A percentile compares a stretch with the other conserved stretches of the same genome.
Conservation (phyloP, 2,329 filamentous ascomycete species). For the Colletotrichum nymphaeae region DNA sequence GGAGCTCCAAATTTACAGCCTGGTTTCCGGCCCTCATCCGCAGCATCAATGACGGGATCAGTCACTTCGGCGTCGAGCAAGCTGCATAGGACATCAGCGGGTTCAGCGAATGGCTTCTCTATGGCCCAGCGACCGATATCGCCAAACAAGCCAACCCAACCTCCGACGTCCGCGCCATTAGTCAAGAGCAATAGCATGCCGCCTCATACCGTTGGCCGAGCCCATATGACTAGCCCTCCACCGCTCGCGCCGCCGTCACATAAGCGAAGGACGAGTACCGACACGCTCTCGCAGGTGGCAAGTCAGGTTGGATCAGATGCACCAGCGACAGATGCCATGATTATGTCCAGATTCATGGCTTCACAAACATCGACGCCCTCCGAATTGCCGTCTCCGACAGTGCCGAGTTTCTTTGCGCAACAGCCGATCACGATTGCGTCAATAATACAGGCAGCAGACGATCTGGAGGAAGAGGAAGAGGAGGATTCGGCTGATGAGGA, state of each 20-base stretch:
- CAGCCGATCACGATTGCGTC: conserved; percentile 63
- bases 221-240: conserved; percentile 50
- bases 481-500: conserved; percentile 39
- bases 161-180: conserved; percentile 8
- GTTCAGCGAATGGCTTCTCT: conserved; percentile 38
- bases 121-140: conserved; percentile 59
- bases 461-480: conserved; percentile 45
- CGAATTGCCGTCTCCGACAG: conserved; percentile 50
- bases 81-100: conserved; percentile 40
- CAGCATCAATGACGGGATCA: conserved; percentile 55
- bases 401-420: conserved; percentile 41
- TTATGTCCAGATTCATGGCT: conserved; percentile 49
- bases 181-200: conserved; percentile 36
- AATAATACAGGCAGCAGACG: conserved; percentile 67
- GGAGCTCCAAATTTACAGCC: conserved; percentile 64
- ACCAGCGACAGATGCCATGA: conserved; percentile 48
- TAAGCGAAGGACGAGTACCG: conserved; percentile 57
- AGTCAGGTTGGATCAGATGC: conserved; percentile 40
- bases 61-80: conserved; percentile 58
- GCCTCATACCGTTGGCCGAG: conserved; percentile 41
- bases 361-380: conserved; percentile 45
- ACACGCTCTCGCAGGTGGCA: conserved; percentile 48
- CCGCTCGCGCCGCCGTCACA: conserved; percentile 47
- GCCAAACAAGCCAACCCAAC: conserved; percentile 56
- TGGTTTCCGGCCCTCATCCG: conserved; percentile 47